These are phyloP conservation scores for Acephala macrosclerotiorum DNA, from an alignment of 2,329 filamentous ascomycete genomes.

Conservation along the genomic window DNA sequence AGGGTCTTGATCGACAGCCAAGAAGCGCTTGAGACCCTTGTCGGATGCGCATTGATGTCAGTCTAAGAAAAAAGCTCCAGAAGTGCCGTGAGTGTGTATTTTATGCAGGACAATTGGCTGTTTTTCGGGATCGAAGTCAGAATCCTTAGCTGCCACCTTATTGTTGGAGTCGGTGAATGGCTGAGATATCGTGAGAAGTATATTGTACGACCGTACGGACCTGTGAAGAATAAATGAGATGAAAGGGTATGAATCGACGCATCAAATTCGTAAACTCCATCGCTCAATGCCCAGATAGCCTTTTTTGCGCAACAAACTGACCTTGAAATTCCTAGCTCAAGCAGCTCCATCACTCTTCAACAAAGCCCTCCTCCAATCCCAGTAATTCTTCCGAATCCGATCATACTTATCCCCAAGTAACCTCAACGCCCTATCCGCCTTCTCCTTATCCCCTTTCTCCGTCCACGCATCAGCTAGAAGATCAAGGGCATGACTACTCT, in stretches of 20 bases:
- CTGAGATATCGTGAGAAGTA: not conserved
- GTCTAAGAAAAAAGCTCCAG: not conserved
- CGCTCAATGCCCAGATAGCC: conserved; percentile 1
- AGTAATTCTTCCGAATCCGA: conserved; percentile 89
- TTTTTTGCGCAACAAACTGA: not conserved
- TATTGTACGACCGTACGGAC: no score
- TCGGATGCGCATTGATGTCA: not conserved
- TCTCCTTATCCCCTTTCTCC: conserved; percentile 62
- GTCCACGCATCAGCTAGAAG: conserved; percentile 71
- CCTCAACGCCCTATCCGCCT: conserved; percentile 74
- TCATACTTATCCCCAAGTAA: conserved; percentile 87
- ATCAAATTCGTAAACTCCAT: not conserved
- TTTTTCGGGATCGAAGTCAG: not conserved
- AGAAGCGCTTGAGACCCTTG: not conserved
- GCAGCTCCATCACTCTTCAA: conserved; percentile 24
- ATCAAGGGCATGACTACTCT: conserved; percentile 73
- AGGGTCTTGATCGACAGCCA: not conserved
- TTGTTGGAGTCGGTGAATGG: not conserved
- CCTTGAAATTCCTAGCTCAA: conserved; percentile 8
- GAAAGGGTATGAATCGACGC: not conserved
- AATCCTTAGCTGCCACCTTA: not conserved
- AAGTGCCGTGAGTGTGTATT: not conserved
- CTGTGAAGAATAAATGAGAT: not conserved
- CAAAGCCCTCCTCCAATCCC: conserved; percentile 72
- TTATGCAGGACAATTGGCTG: not conserved